phyloP scores from a whole-genome alignment of 148 eudicot genomes.

The Rhododendron henanense region DNA sequence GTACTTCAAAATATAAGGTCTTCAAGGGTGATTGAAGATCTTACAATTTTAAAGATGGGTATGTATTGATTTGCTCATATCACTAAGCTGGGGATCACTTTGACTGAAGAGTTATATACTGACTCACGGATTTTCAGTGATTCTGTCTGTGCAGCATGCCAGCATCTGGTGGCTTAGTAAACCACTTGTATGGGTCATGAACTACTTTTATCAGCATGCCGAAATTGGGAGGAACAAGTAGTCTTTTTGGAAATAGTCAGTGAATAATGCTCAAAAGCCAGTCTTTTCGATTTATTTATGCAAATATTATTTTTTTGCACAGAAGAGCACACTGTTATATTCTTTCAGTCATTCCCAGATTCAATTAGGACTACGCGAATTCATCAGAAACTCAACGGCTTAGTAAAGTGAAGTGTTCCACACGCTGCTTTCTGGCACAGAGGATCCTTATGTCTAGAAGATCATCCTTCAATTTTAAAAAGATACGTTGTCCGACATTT shows the following conservation, averaged over 20 bases:
- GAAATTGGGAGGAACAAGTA: not conserved
- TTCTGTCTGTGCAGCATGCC: not conserved
- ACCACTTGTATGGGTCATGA: not conserved
- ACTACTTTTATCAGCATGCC: not conserved
- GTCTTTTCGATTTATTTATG: not conserved
- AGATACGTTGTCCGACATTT: not conserved
- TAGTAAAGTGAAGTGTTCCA: not conserved
- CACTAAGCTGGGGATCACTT: not conserved
- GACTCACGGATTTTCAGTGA: not conserved
- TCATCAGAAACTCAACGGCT: not conserved
- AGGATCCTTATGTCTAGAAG: not conserved
- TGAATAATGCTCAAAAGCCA: not conserved
- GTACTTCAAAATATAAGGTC: not conserved
- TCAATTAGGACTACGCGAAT: not conserved
- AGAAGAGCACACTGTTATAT: not conserved
- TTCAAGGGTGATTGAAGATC: not conserved
- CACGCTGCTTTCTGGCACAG: not conserved
- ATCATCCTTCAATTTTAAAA: not conserved
- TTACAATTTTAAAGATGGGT: not conserved
- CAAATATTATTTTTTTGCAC: not conserved
- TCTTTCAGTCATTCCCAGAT: not conserved
- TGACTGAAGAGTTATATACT: not conserved
- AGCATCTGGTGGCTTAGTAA: not conserved
- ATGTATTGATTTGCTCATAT: not conserved
- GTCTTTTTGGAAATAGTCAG: not conserved